Evolutionary conservation across 345 rosid species (phyloP), one percentile per base, ranked within the genome.

Genomic region (Microcos paniculata): DNA sequence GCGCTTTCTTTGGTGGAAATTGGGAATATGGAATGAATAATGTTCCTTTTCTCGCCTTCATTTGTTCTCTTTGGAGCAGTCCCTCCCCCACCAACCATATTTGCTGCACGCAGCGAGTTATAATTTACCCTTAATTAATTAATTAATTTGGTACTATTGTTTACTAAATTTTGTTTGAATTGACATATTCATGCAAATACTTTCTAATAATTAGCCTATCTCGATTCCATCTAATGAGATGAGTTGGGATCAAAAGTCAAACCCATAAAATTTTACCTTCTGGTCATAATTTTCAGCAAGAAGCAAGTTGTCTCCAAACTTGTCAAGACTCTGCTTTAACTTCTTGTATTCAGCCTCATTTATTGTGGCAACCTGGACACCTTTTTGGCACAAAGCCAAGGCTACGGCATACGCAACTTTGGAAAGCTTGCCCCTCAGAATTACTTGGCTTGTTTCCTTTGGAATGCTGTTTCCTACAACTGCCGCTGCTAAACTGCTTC

Each of bases 51-150:
- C 80, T 28, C 46, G 90, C 91, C 75, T 73, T 80, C 26, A 24
- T 63, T 58, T 84, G 92, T 61, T 87, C 92, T 77, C 76, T 76
- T 53, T 82, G 81, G 1, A 35, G 71, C 57, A 90, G 31, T 38
- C 76, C 88, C 73, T 85, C 92, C 71, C 89, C 92, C 28, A 85
- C 84, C 58, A 90, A 59, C 94, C 90, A 88, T 67, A 87, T 68
- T 83, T 84, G 70, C 15, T 84, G 35, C 3, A 18, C 8, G 15
- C 21, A 9, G 30, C n/a, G n/a, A n/a, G n/a, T n/a, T n/a, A n/a
- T n/a, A n/a, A n/a, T n/a, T n/a, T n/a, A n/a, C n/a, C n/a, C n/a
- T n/a, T n/a, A n/a, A n/a, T n/a, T n/a, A n/a, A 3, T 23, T 12
- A 61, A 9, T 14, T 26, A 14, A 61, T 61, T 61, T 5, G 19